phyloP scores from a whole-genome alignment of 805 yeast species.

The Wickerhamiella brachini region DNA sequence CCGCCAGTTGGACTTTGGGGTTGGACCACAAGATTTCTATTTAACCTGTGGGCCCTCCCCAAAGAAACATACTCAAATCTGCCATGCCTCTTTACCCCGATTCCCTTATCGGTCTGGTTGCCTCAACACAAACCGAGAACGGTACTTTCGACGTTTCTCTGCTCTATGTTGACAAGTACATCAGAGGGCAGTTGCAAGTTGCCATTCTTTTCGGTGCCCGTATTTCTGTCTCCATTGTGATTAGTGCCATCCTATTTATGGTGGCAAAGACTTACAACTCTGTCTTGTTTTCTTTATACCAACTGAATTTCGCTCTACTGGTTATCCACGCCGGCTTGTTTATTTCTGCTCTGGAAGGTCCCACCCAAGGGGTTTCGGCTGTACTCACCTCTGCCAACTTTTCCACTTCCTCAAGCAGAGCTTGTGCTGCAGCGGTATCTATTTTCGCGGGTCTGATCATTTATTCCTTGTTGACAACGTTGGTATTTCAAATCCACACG shows the following conservation, averaged over 20 bases:
- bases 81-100: neutral
- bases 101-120: neutral
- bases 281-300: conserved; percentile 64
- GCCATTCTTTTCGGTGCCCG: conserved; percentile 32
- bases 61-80: neutral
- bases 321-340: conserved; percentile 49
- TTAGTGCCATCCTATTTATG: conserved; percentile 32
- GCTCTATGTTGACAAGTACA: neutral
- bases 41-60: neutral
- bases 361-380: conserved; percentile 29
- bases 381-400: conserved; percentile 34
- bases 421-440: conserved; percentile 46
- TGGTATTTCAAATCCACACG: conserved; percentile 57
- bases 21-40: neutral
- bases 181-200: neutral
- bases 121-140: neutral
- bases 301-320: conserved; percentile 40
- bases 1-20: neutral
- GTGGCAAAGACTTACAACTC: conserved; percentile 42
- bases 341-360: conserved; percentile 31
- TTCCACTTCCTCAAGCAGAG: conserved; percentile 28
- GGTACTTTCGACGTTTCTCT: neutral
- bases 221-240: conserved; percentile 39
- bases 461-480: conserved; percentile 45
- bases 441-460: conserved; percentile 48